Percentiles rank a stretch among this genome's conserved stretches.
phyloP scores from a whole-genome alignment of 768 basidiomycete genomes.

The Candolleomyces aberdarensis region DNA sequence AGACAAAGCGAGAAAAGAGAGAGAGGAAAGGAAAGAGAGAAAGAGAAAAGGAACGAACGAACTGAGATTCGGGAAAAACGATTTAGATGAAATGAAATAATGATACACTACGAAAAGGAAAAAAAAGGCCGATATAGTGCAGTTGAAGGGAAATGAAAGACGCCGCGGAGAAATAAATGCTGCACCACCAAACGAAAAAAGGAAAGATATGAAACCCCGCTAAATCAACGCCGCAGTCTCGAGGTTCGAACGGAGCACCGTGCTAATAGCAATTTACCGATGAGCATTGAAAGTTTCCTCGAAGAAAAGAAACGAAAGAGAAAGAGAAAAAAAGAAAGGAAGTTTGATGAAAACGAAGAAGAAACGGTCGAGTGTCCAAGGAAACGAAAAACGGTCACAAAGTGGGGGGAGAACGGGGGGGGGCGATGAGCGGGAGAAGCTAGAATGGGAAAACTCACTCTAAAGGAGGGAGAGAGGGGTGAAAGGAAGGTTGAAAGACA shows the following conservation, averaged over 20 bases:
- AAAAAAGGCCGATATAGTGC: neutral
- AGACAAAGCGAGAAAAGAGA: constrained; percentile 13
- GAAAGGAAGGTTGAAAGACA: constrained; percentile 26
- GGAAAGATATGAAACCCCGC: constrained; percentile 15
- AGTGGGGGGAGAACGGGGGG: constrained; percentile 18
- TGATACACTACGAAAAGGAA: neutral
- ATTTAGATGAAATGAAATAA: constrained; percentile 2
- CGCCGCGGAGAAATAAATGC: neutral
- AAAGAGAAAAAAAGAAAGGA: constrained; percentile 27
- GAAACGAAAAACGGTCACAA: constrained; percentile 9
- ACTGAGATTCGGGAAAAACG: neutral
- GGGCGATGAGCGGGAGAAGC: constrained; percentile 16
- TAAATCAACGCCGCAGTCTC: constrained; percentile 65
- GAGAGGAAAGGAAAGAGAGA: constrained; percentile 10
- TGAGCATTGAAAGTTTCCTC: neutral
- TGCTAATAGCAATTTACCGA: constrained; percentile 38
- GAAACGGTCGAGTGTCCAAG: neutral
- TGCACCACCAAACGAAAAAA: neutral
- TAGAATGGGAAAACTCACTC: constrained; percentile 9
- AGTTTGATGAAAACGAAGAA: constrained; percentile 11
- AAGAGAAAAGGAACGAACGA: constrained; percentile 11
- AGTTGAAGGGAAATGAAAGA: neutral
- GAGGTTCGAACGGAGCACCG: constrained; percentile 65
- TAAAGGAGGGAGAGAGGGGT: constrained; percentile 22
- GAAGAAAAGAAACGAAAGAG: constrained; percentile 19